Conservation (phyloP, 768 basidiomycete genomes). For the Tremella yokohamensis region DNA sequence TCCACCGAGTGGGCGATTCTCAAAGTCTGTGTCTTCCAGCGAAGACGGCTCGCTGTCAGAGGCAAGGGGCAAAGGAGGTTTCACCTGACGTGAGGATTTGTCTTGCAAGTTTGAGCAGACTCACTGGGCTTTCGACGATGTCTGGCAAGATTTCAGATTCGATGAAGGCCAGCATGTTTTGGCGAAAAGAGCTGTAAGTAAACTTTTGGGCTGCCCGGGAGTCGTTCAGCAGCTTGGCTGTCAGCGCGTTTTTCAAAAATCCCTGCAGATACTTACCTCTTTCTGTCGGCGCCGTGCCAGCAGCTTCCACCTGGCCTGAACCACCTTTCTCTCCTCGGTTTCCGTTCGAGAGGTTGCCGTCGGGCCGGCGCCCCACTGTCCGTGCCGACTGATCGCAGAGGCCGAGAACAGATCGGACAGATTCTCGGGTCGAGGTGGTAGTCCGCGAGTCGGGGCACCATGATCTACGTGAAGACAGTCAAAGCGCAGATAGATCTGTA, state of each 20-base stretch:
- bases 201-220: not conserved
- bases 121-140: not conserved
- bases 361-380: constrained; percentile 28
- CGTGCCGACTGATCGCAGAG: constrained; percentile 24
- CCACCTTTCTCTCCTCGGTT: constrained; percentile 5
- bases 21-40: not conserved
- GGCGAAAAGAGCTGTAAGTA: not conserved
- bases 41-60: not conserved
- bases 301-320: constrained; percentile 16
- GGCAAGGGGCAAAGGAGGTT: not conserved
- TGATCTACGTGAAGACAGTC: constrained; percentile 14
- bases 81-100: too few relatives aligned
- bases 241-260: not conserved
- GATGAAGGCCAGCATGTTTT: constrained; percentile 1
- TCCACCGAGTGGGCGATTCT: not conserved
- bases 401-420: constrained; percentile 30
- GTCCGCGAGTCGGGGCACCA: constrained; percentile 1
- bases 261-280: constrained; percentile 14
- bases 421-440: constrained; percentile 14
- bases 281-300: constrained; percentile 14
- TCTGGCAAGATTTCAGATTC: not conserved
- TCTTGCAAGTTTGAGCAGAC: not conserved
- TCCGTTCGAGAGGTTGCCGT: constrained; percentile 7
- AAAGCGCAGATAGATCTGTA: constrained; percentile 20
- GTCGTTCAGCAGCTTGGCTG: not conserved